phyloP scores from a whole-genome alignment of 202 grass and related monocot species.

The Schoenoplectus tabernaemontani region DNA sequence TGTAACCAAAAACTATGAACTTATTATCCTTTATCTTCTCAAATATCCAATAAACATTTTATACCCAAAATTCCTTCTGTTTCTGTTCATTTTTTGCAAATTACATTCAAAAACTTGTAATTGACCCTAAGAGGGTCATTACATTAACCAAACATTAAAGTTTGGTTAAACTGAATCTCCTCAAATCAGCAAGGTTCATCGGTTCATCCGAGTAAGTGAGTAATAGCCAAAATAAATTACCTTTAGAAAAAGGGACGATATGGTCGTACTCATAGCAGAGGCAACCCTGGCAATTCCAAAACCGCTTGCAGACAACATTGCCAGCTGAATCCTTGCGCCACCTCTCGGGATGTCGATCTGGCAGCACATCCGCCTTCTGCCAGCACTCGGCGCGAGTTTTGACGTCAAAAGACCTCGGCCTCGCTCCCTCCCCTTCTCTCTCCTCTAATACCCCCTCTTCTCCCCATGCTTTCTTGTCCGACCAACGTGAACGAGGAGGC shows the following conservation, averaged over 20 bases:
- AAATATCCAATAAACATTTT: no score
- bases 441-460: conserved; percentile 8
- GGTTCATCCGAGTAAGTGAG: background rate
- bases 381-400: conserved; percentile 65
- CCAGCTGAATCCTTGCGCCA: conserved; percentile 71
- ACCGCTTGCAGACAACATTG: conserved; percentile 74
- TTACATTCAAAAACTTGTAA: no score
- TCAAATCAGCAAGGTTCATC: background rate
- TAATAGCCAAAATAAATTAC: background rate
- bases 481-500: conserved; percentile 10
- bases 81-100: no score
- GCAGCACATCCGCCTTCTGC: conserved; percentile 54
- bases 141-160: background rate
- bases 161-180: background rate
- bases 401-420: conserved; percentile 63
- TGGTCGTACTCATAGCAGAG: conserved; percentile 95
- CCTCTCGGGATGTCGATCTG: conserved; percentile 65
- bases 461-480: conserved; percentile 12
- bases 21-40: no score
- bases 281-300: conserved; percentile 87
- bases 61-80: no score
- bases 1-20: no score
- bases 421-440: conserved; percentile 23
- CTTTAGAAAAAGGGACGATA: conserved; percentile 83
- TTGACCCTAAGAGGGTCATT: no score